phyloP scores from a whole-genome alignment of 129 eudicot genomes.

The Arctium minus region DNA sequence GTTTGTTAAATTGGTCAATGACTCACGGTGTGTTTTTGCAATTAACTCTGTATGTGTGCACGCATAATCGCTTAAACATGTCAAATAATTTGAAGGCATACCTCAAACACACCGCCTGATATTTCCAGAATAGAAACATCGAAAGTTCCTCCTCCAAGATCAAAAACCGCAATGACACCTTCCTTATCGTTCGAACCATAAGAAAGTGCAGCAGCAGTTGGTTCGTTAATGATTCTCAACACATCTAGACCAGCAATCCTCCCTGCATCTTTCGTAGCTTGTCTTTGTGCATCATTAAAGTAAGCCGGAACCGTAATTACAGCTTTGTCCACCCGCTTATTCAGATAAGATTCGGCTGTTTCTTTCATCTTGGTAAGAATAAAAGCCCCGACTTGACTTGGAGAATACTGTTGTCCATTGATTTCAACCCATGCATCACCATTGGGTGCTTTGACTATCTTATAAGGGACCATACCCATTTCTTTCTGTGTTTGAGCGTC shows the following conservation, averaged over 20 bases:
- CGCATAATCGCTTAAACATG: background rate
- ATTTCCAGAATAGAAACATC: conserved; percentile 49
- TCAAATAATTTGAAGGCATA: background rate
- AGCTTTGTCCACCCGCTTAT: conserved; percentile 35
- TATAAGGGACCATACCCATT: conserved; percentile 45
- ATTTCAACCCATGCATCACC: conserved; percentile 57
- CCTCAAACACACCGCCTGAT: conserved; percentile 45
- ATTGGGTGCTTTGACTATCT: conserved; percentile 44
- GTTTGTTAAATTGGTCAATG: no score
- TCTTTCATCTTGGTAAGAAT: conserved; percentile 48
- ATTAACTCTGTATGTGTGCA: background rate
- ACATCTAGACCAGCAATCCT: conserved; percentile 57
- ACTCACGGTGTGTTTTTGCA: no score
- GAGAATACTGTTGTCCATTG: conserved; percentile 40
- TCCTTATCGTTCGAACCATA: conserved; percentile 55
- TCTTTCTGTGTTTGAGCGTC: conserved; percentile 50
- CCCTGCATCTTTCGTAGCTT: conserved; percentile 64
- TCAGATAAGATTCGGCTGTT: conserved; percentile 36
- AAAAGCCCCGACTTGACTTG: conserved; percentile 35
- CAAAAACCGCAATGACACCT: conserved; percentile 53
- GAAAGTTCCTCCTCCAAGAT: conserved; percentile 57
- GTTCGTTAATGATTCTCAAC: conserved; percentile 52
- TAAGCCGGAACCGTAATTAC: conserved; percentile 57
- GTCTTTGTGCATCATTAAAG: conserved; percentile 61
- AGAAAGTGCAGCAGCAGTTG: conserved; percentile 62